Evolutionary conservation across 2,329 filamentous ascomycete genomes (phyloP).

Genomic region (Exophiala oligosperma): DNA sequence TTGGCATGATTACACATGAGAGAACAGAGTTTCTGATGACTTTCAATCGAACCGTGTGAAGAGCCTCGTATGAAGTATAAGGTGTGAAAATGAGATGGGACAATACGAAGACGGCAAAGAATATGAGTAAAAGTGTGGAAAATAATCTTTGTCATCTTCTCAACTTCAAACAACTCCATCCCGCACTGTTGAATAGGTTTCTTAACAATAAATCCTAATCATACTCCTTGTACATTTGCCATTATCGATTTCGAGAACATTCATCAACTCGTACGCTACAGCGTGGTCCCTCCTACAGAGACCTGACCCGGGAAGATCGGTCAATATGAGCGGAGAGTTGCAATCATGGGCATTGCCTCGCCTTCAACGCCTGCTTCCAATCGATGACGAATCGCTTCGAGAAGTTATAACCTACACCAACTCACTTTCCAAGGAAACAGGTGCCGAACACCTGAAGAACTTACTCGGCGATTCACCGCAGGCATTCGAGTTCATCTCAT

Average conservation of each 20-base stretch:
- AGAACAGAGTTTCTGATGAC: not conserved
- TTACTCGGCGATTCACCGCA: constrained; percentile 83
- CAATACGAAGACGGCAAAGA: too few species aligned
- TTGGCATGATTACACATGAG: not conserved
- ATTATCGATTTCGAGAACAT: too few species aligned
- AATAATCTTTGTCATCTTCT: too few species aligned
- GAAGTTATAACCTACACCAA: constrained; percentile 82
- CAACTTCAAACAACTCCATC: too few species aligned
- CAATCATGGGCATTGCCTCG: constrained; percentile 64
- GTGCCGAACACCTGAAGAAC: constrained; percentile 82
- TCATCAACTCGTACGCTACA: too few species aligned
- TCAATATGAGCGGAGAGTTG: constrained; percentile 41
- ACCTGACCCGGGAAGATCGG: not conserved
- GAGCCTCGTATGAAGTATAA: not conserved
- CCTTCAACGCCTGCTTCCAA: constrained; percentile 75
- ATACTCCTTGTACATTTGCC: too few species aligned
- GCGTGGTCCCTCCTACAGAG: too few species aligned
- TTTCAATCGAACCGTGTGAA: not conserved
- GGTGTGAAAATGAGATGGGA: too few species aligned
- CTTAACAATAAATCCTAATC: too few species aligned
- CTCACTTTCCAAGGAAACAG: constrained; percentile 72
- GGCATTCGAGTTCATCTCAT: constrained; percentile 68
- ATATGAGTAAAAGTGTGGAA: too few species aligned
- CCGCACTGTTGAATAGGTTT: too few species aligned
- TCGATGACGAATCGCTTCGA: constrained; percentile 80